Conservation (phyloP, 345 rosid species). For the Acer negundo region DNA sequence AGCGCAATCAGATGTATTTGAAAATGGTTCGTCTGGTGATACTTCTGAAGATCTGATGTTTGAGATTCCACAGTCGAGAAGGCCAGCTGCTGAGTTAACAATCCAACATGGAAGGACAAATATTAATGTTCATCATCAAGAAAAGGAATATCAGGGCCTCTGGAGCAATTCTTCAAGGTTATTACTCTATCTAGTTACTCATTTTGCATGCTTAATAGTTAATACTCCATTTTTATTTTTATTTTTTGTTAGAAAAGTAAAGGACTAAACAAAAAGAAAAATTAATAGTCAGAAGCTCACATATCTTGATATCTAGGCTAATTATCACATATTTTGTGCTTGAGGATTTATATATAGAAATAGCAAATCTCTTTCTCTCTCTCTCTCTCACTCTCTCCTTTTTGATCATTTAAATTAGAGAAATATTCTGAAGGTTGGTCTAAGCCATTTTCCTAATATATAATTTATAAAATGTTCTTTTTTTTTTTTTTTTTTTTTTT, state of each 20-base stretch:
- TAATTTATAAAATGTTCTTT: background rate
- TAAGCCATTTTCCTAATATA: background rate
- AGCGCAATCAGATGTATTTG: slow-evolving; percentile 76
- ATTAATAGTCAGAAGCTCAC: background rate
- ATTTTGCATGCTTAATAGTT: background rate
- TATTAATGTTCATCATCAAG: slow-evolving; percentile 28
- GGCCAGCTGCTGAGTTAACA: slow-evolving; percentile 35
- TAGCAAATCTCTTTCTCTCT: background rate
- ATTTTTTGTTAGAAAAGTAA: slow-evolving; percentile 10
- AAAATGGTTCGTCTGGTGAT: slow-evolving; percentile 83
- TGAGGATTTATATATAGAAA: background rate
- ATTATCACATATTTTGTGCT: background rate
- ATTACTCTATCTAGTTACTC: slow-evolving; percentile 1
- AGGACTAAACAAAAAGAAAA: no score
- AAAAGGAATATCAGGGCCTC: slow-evolving; percentile 47
- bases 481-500: background rate
- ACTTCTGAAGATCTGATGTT: slow-evolving; percentile 86
- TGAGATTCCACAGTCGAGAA: slow-evolving; percentile 61
- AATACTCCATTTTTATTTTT: background rate
- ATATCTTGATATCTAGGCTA: background rate
- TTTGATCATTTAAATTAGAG: background rate
- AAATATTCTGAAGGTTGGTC: background rate
- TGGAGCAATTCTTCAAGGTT: slow-evolving; percentile 82
- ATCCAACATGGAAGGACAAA: slow-evolving; percentile 45
- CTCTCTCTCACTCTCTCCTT: background rate